phyloP scores from a whole-genome alignment of 352 stramenopile species.

The Phytophthora fragariae region DNA sequence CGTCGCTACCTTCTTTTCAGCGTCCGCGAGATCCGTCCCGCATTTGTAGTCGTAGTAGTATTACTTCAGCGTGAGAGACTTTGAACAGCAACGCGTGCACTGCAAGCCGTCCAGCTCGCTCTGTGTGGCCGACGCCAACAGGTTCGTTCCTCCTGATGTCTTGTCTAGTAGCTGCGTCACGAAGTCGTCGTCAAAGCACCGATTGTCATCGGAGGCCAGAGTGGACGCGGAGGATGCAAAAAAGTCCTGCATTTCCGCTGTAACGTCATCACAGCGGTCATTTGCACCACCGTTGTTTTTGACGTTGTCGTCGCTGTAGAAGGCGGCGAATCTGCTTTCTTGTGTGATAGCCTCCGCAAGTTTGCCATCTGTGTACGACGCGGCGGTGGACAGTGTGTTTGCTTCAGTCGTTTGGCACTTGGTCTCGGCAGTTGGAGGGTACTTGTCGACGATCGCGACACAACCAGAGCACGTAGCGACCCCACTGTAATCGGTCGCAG shows the following conservation, averaged over 20 bases:
- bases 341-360: conserved; percentile 14
- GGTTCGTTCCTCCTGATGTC: not conserved
- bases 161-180: conserved; percentile 13
- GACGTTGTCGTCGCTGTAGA: conserved; percentile 23
- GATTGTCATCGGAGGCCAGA: not conserved
- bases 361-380: conserved; percentile 9
- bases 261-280: conserved; percentile 10
- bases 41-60: conserved; percentile 39
- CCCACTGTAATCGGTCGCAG: conserved; percentile 32
- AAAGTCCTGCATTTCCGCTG: conserved; percentile 22
- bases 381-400: not conserved
- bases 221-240: not conserved
- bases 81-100: conserved; percentile 35
- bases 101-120: conserved; percentile 10
- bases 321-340: conserved; percentile 25
- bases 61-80: conserved; percentile 23
- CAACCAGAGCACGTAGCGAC: conserved; percentile 31
- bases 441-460: conserved; percentile 37
- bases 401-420: conserved; percentile 9
- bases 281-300: conserved; percentile 27
- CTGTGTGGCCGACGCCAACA: not conserved
- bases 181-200: conserved; percentile 20
- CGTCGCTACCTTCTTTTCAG: conserved; percentile 10
- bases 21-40: not conserved
- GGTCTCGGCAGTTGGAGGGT: conserved; percentile 1